phyloP scores from a whole-genome alignment of 148 eudicot genomes.

The Mesembryanthemum crystallinum region DNA sequence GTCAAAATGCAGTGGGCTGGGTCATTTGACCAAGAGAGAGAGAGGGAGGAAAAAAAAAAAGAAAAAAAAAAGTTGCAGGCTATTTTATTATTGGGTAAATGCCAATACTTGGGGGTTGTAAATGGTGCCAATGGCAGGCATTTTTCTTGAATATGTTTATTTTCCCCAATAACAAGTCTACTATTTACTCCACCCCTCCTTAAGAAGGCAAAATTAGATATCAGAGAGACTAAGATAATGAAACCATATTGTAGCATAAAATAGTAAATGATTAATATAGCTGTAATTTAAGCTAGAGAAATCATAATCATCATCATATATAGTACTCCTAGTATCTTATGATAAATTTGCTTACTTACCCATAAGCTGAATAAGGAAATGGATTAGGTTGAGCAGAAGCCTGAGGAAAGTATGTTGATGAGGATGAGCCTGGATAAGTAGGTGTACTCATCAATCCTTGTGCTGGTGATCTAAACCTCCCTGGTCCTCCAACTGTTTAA shows the following conservation, averaged over 20 bases:
- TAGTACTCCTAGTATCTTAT: not conserved
- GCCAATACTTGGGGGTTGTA: constrained; percentile 3
- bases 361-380: constrained; percentile 50
- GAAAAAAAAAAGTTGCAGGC: not conserved
- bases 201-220: no score
- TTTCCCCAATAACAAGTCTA: not conserved
- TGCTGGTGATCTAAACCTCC: constrained; percentile 42
- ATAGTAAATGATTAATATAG: not conserved
- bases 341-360: constrained; percentile 27
- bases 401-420: constrained; percentile 42
- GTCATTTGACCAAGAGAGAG: constrained; percentile 26
- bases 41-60: not conserved
- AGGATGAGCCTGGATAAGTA: constrained; percentile 36
- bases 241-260: no score
- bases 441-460: constrained; percentile 41
- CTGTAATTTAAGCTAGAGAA: not conserved
- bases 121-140: not conserved
- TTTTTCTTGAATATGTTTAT: not conserved
- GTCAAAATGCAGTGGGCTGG: constrained; percentile 28
- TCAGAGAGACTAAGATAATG: no score
- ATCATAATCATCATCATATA: not conserved
- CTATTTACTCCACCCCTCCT: no score
- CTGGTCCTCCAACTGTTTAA: constrained; percentile 28
- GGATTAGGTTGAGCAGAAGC: constrained; percentile 39
- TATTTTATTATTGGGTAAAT: constrained; percentile 27